Evolutionary conservation across 331 rosid genomes (phyloP), one percentile per base, ranked within the genome.

Genomic region (Malus hybrid): DNA sequence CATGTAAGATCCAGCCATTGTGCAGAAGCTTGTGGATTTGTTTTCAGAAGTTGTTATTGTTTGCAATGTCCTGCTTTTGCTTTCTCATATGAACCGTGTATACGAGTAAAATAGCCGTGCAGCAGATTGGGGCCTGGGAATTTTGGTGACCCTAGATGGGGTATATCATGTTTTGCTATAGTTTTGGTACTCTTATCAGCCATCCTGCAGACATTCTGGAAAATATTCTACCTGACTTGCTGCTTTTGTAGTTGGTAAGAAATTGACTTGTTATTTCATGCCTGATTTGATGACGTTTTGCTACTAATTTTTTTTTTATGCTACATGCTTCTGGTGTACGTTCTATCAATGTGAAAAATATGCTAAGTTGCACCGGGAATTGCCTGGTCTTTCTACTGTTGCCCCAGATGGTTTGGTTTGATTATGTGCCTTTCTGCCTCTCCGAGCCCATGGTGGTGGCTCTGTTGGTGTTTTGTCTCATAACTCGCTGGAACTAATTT

Each of bases 161-260:
- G 81, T 85, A 68, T 83, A 83, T 82, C 85, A 81, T 89, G 86
- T 80, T 80, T 62, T 87, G 88, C 83, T 77, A 82, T 90, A 87
- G 87, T 89, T 87, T 72, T 87, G 91, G 89, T 95, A 90, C 92
- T 87, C 91, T 65, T 89, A 85, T 92, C 98, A 82, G 88, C 98
- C 86, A 76, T 89, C 87, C 89, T 87, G 90, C 98, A 82, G 93
- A 90, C 91, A 85, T 85, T 92, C 96, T 92, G 98, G 96, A 93
- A 83, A 79, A 72, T 92, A 86, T 88, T 87, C 99, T 89, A 84
- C 99, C 96, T 92, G 97, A 90, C 90, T 89, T 86, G 97, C 99
- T 88, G 98, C 98, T 80, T 83, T 90, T 90, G 83, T 89, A 84
- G 93, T 95, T 90, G 99, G 99, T 95, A 95, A 95, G 98, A 86